Evolutionary conservation across 2,329 filamentous ascomycete genomes (phyloP), one percentile per base, ranked within the genome.

Genomic region (Phialocephala subalpina): DNA sequence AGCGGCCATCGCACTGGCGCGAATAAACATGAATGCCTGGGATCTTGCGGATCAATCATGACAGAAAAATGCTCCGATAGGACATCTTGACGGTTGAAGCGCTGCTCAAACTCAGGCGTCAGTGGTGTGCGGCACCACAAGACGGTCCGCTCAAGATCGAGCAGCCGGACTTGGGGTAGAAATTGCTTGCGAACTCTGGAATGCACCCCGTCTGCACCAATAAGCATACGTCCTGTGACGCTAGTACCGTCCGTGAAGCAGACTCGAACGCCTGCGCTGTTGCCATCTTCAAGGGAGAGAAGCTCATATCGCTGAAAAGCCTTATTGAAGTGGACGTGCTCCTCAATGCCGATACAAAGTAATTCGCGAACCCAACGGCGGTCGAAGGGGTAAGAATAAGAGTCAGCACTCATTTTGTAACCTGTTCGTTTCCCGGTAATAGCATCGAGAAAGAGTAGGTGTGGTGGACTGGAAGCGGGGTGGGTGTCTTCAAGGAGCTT

Each of bases 121-220:
- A 80, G 35, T 2, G 73, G 71, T 1, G 80, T 80, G 66, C 80
- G 81, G 20, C 80, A 80, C 58, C 79, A 82, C 16, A 82, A 74
- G 33, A 77, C 76, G 12, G 78, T 71, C 14, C 76, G 74, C 11
- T 76, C 73, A 0, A 80, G 80, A 66, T 83, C 80, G 5, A 82
- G 56, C 4, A 75, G 63, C n/a, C 72, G 66, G 47, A 76, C 74
- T 0, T 75, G 60, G 0, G 80, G 81, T 2, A 81, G 64, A 22
- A 77, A 69, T 62, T 81, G 80, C 35, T 70, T 76, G 4, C 80
- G 74, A 18, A 81, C 74, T 7, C 58, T 62, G 6, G 78, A 81
- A 6, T 74, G 65, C 5, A 73, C 67, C 2, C 80, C 80, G 65
- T 82, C 80, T 1, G 80, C 79, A 1, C 80, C 80, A 12, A 82